Base-by-base conservation (phyloP, 1,284 basidiomycete genomes). In the Microstroma glucosiphilum region DNA sequence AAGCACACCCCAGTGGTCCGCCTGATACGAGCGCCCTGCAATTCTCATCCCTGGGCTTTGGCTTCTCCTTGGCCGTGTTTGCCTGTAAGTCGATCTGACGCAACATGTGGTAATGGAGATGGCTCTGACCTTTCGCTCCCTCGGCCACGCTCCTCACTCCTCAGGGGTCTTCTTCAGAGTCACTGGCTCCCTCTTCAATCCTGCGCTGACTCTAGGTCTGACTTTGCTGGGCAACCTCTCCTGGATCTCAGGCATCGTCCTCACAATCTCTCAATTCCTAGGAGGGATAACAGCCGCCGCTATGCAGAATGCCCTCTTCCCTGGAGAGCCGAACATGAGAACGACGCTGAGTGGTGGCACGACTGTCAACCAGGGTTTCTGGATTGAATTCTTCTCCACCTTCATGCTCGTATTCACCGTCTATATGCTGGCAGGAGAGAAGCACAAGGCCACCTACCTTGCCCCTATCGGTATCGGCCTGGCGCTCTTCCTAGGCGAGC, bases 121-220 rank as follows among this genome's bases (percentile, higher is more conserved):
- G 15, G 58, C 60, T 1, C 56, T 61, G 19, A 21, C 48, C 17
- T 4, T 9, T 49, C 60, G 30, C 23, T 23, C 25, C 37, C 53
- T 15, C 53, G 53, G 17, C 12, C 15, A 21, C 19, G 12, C 23
- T 23, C 11, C n/a, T 21, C 53, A 37, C 68, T 9, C 66, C 30
- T 37, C 30, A 37, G 30, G 30, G 67, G 69, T 67, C 13, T 70
- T 68, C 63, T 70, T 85, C 76, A 82, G 88, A 43, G 83, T 86
- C 49, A 87, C 86, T 0, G 87, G 87, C 7, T 85, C 84, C 8
- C 78, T 81, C 61, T 89, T 89, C 81, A 89, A 89, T 71, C 88
- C 88, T 0, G 83, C 87, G 61, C 83, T 90, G 60, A 85, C 84
- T 15, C 80, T 87, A 40, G 85, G 86, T 0, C 82, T 89, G 49